Evolutionary conservation across 495 filamentous ascomycete species (phyloP).

Genomic region (Cudoniella acicularis): DNA sequence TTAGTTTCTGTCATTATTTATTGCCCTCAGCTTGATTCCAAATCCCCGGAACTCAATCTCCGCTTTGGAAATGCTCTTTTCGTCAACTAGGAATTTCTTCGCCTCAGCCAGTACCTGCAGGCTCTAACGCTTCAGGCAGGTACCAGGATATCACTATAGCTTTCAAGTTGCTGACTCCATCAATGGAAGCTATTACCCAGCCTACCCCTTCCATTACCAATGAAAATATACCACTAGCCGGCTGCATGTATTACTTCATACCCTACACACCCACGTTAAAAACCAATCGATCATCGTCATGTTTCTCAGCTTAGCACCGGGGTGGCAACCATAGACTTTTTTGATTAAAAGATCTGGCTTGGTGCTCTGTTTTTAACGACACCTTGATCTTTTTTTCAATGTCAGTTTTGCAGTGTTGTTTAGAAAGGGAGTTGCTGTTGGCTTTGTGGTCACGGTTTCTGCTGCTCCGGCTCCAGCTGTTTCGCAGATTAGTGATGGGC

Average conservation of each 20-base stretch:
- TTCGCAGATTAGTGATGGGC: background rate
- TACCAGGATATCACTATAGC: background rate
- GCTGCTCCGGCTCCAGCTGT: conserved; percentile 8
- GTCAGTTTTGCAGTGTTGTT: conserved; percentile 9
- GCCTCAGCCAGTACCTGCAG: background rate
- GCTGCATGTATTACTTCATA: background rate
- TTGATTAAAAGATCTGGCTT: too few species aligned
- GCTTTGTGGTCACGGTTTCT: conserved; percentile 8
- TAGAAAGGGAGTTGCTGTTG: conserved; percentile 11
- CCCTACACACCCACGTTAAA: too few species aligned
- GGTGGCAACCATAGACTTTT: too few species aligned
- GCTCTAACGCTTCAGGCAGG: background rate
- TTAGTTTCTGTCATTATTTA: too few species aligned
- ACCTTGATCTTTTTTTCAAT: background rate
- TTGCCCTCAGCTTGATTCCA: too few species aligned
- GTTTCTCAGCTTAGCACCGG: too few species aligned
- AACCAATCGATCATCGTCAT: background rate
- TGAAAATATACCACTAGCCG: background rate
- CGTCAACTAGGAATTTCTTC: background rate
- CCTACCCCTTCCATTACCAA: background rate
- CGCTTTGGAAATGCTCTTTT: too few species aligned
- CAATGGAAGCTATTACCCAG: too few species aligned
- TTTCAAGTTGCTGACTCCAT: too few species aligned
- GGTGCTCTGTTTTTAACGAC: too few species aligned
- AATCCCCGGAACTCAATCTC: too few species aligned